phyloP scores from a whole-genome alignment of 2,329 filamentous ascomycete species.

The Tolypocladium capitatum region DNA sequence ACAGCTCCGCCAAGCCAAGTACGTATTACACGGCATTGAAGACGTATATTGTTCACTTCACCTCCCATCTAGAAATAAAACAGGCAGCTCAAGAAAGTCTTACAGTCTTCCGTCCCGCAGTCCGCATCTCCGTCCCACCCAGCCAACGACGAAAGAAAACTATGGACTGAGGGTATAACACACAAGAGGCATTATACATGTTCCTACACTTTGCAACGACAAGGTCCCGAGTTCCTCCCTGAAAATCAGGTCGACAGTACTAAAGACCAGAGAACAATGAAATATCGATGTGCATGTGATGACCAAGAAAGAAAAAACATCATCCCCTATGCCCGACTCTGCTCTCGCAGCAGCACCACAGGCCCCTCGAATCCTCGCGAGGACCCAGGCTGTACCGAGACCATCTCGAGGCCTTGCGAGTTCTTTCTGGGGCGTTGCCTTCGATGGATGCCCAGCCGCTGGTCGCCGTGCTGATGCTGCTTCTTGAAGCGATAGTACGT shows the following conservation, averaged over 20 bases:
- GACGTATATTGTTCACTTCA: too few relatives aligned
- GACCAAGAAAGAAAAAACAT: background rate
- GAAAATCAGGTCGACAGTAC: background rate
- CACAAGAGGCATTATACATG: background rate
- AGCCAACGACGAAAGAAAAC: background rate
- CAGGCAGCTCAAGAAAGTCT: background rate
- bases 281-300: background rate
- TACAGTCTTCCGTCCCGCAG: background rate
- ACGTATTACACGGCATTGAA: too few relatives aligned
- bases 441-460: conserved; percentile 53
- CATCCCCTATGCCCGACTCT: conserved; percentile 7
- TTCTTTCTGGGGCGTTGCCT: conserved; percentile 29
- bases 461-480: conserved; percentile 65
- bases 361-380: conserved; percentile 42
- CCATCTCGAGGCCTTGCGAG: conserved; percentile 58
- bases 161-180: background rate
- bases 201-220: background rate
- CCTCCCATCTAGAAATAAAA: background rate
- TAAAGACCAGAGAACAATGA: background rate
- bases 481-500: conserved; percentile 83
- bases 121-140: background rate
- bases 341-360: conserved; percentile 30
- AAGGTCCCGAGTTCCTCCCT: background rate
- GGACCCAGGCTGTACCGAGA: conserved; percentile 37
- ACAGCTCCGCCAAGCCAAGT: too few relatives aligned